These are phyloP conservation scores for Zea luxurians DNA, from an alignment of 176 grass and related monocot species.

Conservation along the genomic window DNA sequence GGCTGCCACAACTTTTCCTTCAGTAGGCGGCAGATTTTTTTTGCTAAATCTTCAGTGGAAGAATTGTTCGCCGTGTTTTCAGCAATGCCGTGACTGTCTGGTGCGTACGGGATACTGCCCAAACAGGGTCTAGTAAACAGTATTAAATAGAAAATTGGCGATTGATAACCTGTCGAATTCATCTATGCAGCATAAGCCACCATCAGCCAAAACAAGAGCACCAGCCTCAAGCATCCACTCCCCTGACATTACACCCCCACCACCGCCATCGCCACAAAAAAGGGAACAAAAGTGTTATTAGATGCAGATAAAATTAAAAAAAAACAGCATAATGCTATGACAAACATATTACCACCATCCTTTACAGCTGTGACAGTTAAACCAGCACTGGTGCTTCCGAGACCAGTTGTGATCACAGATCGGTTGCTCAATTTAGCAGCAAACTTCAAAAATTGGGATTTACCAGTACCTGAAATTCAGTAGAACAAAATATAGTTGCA, in stretches of 20 bases:
- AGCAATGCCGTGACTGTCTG: too few relatives aligned
- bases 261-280: neutral
- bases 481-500: neutral
- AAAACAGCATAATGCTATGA: slow-evolving; percentile 24
- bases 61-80: neutral
- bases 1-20: neutral
- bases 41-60: neutral
- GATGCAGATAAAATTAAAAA: slow-evolving; percentile 24
- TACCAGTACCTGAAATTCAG: slow-evolving; percentile 77
- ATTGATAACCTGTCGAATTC: slow-evolving; percentile 87
- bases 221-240: slow-evolving; percentile 99
- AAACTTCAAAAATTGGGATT: slow-evolving; percentile 97
- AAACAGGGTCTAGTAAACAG: neutral
- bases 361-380: slow-evolving; percentile 95
- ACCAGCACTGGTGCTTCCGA: slow-evolving; percentile 96
- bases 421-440: slow-evolving; percentile 92
- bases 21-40: neutral
- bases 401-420: slow-evolving; percentile 86
- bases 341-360: slow-evolving; percentile 80
- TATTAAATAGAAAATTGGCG: neutral
- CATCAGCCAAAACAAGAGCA: slow-evolving; percentile 96
- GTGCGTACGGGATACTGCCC: neutral
- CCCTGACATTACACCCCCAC: slow-evolving; percentile 43
- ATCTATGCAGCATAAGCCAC: slow-evolving; percentile 97
- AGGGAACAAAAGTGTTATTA: neutral